phyloP scores from a whole-genome alignment of 2,329 filamentous ascomycete genomes.

The Pseudogymnoascus sp. region DNA sequence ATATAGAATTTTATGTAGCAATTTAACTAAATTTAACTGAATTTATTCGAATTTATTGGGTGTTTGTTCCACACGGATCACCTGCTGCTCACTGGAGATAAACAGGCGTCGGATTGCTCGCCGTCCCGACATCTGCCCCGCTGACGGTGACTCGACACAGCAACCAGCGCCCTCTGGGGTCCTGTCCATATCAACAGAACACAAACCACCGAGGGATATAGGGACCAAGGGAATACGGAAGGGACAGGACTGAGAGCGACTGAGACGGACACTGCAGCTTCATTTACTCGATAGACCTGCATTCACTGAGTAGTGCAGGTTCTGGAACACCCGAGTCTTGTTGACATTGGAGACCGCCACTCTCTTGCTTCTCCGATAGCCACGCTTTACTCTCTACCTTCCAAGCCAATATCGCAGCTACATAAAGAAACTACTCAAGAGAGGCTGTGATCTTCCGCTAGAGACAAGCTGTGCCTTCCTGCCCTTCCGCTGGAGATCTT shows the following conservation, averaged over 20 bases:
- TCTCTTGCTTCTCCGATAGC: background rate
- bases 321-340: background rate
- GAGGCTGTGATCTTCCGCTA: background rate
- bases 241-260: background rate
- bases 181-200: slow-evolving; percentile 3
- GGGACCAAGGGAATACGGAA: background rate
- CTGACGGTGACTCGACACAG: slow-evolving; percentile 1
- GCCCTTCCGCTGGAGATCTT: background rate
- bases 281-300: background rate
- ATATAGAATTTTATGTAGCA: background rate
- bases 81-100: background rate
- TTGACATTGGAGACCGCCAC: background rate
- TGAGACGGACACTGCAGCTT: background rate
- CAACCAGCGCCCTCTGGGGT: slow-evolving; percentile 2
- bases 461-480: background rate
- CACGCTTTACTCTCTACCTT: background rate
- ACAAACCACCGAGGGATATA: background rate
- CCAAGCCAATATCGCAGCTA: background rate
- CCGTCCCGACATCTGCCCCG: background rate
- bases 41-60: background rate
- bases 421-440: background rate
- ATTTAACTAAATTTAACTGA: background rate
- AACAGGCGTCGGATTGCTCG: slow-evolving; percentile 4
- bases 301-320: background rate
- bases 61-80: background rate